phyloP scores from a whole-genome alignment of 2,329 filamentous ascomycete genomes.

The Fusarium veterinarium region DNA sequence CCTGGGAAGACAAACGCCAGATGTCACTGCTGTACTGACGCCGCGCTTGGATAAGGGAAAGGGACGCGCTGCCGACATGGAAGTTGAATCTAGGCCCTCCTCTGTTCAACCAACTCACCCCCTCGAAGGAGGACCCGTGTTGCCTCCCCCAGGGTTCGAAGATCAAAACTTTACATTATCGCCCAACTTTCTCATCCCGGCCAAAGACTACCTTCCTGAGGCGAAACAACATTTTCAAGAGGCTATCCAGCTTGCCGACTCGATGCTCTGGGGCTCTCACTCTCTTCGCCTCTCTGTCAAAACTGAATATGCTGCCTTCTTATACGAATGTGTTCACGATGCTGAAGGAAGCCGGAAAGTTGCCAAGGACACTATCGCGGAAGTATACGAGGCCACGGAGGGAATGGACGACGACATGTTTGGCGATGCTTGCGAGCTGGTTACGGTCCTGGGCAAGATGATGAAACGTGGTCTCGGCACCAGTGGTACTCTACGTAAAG shows the following conservation, averaged over 20 bases:
- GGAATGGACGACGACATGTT: constrained; percentile 97
- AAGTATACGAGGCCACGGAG: constrained; percentile 91
- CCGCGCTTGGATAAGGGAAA: constrained; percentile 60
- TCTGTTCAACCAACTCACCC: constrained; percentile 62
- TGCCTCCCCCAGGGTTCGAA: constrained; percentile 66
- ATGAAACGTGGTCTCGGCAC: constrained; percentile 77
- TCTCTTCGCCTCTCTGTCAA: constrained; percentile 90
- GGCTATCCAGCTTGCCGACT: constrained; percentile 78
- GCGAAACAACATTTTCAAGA: constrained; percentile 84
- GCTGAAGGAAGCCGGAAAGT: constrained; percentile 78
- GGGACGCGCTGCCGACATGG: constrained; percentile 57
- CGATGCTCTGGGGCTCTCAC: constrained; percentile 85
- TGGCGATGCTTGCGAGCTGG: constrained; percentile 87
- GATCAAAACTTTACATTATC: constrained; percentile 54
- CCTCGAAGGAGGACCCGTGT: constrained; percentile 69
- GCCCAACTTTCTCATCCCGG: constrained; percentile 82
- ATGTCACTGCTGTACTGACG: constrained; percentile 54
- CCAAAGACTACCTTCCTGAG: constrained; percentile 83
- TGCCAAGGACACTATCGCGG: constrained; percentile 84
- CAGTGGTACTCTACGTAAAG: constrained; percentile 50
- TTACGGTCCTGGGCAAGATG: constrained; percentile 87
- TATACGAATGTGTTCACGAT: constrained; percentile 93
- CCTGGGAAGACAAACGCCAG: constrained; percentile 64
- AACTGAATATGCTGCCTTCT: constrained; percentile 90
- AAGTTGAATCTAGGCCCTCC: constrained; percentile 55